phyloP scores from a whole-genome alignment of 257 asterid genomes.

The Rhazya stricta region DNA sequence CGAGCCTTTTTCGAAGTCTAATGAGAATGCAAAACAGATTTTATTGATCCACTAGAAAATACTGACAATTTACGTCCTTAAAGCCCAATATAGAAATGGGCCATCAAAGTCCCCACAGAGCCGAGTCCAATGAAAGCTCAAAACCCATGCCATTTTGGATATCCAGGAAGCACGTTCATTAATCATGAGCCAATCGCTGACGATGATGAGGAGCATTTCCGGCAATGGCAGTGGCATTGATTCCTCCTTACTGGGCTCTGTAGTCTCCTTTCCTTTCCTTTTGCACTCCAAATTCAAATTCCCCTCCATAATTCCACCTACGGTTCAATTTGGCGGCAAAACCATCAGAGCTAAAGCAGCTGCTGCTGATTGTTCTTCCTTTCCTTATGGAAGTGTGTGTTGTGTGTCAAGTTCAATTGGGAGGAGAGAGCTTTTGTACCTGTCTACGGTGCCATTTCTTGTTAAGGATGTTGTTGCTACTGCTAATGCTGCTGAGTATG shows the following conservation, averaged over 20 bases:
- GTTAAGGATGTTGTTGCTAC: conserved; percentile 28
- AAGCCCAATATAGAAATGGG: no score
- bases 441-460: conserved; percentile 50
- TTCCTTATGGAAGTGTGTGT: conserved; percentile 17
- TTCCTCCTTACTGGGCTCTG: conserved; percentile 17
- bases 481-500: conserved; percentile 49
- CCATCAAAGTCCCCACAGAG: no score
- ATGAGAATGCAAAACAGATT: no score
- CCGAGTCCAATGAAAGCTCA: no score
- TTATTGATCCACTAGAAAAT: no score
- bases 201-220: conserved; percentile 35
- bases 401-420: conserved; percentile 22
- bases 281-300: conserved; percentile 19
- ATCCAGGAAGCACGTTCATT: no score
- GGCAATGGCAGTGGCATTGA: conserved; percentile 26
- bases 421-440: conserved; percentile 54
- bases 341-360: conserved; percentile 25
- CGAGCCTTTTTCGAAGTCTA: no score
- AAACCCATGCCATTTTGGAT: no score
- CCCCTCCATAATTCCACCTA: conserved; percentile 19
- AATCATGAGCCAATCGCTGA: neutral
- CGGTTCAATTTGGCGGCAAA: conserved; percentile 27
- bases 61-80: no score
- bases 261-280: conserved; percentile 19
- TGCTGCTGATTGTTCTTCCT: conserved; percentile 25